These are phyloP conservation scores for Globisporangium yorkense DNA, from an alignment of 352 stramenopile species.

Conservation along the genomic window DNA sequence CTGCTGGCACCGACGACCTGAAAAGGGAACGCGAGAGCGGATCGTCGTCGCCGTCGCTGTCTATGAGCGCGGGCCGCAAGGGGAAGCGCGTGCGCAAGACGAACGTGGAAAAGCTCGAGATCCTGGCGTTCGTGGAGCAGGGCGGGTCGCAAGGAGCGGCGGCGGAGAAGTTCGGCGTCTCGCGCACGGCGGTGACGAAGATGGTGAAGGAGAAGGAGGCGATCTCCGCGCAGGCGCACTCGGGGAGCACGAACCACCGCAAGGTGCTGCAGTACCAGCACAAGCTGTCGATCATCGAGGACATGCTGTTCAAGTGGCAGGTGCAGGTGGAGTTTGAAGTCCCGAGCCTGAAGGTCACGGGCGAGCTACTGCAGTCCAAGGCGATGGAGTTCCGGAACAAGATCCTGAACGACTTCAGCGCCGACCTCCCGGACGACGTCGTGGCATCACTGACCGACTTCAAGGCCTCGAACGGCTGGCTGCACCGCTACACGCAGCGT, in stretches of 20 bases:
- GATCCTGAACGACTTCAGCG: slow-evolving; percentile 64
- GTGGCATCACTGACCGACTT: slow-evolving; percentile 78
- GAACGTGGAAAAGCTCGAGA: slow-evolving; percentile 79
- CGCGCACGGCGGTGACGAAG: slow-evolving; percentile 76
- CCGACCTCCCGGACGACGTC: slow-evolving; percentile 61
- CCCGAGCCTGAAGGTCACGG: slow-evolving; percentile 63
- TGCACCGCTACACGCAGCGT: slow-evolving; percentile 73
- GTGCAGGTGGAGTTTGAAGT: slow-evolving; percentile 69
- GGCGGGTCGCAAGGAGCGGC: slow-evolving; percentile 69
- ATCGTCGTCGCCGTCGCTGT: not conserved
- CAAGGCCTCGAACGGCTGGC: slow-evolving; percentile 80
- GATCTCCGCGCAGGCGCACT: slow-evolving; percentile 62
- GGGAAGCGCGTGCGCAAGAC: slow-evolving; percentile 71
- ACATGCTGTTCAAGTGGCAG: slow-evolving; percentile 86
- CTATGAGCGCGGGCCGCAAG: slow-evolving; percentile 19
- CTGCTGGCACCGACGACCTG: not conserved
- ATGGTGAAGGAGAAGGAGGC: slow-evolving; percentile 82
- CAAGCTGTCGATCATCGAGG: slow-evolving; percentile 80
- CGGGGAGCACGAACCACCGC: slow-evolving; percentile 60
- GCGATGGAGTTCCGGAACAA: slow-evolving; percentile 82
- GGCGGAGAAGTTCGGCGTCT: slow-evolving; percentile 78
- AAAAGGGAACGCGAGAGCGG: not conserved
- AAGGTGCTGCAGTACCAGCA: slow-evolving; percentile 83
- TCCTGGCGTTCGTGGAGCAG: slow-evolving; percentile 73
- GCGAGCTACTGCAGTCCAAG: slow-evolving; percentile 70